These are phyloP conservation scores for Calonectria naviculata DNA, from an alignment of 2,329 filamentous ascomycete species.

Conservation along the genomic window DNA sequence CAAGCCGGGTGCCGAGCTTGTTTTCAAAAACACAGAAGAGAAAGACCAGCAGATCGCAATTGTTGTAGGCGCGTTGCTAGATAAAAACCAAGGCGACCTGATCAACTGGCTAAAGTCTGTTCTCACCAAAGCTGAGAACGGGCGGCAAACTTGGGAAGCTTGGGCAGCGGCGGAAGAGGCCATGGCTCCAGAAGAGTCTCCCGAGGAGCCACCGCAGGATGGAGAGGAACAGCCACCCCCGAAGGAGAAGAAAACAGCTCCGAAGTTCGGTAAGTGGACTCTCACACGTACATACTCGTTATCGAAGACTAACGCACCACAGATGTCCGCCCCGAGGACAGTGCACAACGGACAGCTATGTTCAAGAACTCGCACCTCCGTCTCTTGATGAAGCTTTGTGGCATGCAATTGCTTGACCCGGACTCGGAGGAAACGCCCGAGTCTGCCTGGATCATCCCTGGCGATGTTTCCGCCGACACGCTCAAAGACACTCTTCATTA, in stretches of 20 bases:
- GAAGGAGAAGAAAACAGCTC: conserved; percentile 42
- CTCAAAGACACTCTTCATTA: conserved; percentile 76
- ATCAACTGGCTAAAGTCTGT: conserved; percentile 86
- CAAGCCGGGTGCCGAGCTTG: conserved; percentile 81
- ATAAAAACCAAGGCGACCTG: conserved; percentile 80
- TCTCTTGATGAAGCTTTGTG: conserved; percentile 82
- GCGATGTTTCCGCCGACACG: conserved; percentile 69
- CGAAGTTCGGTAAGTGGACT: conserved; percentile 47
- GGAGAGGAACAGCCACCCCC: conserved; percentile 41
- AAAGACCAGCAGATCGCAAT: conserved; percentile 80
- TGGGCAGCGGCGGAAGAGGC: conserved; percentile 80
- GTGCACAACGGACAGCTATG: conserved; percentile 76
- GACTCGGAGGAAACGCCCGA: conserved; percentile 77
- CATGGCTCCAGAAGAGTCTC: conserved; percentile 54
- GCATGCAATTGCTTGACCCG: conserved; percentile 70
- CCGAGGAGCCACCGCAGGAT: conserved; percentile 43
- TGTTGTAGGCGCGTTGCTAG: conserved; percentile 81
- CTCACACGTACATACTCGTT: background rate
- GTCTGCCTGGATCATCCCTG: conserved; percentile 82
- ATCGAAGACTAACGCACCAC: conserved; percentile 41
- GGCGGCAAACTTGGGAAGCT: conserved; percentile 83
- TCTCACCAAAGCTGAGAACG: conserved; percentile 74
- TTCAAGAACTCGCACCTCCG: conserved; percentile 92
- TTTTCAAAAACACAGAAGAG: conserved; percentile 80
- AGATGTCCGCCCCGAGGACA: conserved; percentile 73